Percentiles rank a stretch among this genome's conserved stretches.
Evolutionary conservation across 2,329 filamentous ascomycete species (phyloP).

Genomic region (Xylariaceae sp.): DNA sequence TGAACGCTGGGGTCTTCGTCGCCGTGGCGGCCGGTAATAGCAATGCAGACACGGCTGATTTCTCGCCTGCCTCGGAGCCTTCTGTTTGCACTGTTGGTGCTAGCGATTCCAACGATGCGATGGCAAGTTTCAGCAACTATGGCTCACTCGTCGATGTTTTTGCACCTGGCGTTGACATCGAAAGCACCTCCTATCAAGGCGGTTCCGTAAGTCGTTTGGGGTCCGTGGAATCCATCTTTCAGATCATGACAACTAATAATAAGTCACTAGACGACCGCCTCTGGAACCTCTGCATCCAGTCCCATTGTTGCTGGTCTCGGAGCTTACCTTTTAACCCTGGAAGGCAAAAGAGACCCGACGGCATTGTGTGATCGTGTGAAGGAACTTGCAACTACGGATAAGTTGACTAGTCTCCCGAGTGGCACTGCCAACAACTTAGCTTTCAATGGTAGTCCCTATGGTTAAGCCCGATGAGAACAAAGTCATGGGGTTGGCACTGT

Average conservation of each 20-base stretch:
- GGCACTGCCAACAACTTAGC: constrained; percentile 41
- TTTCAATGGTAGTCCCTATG: constrained; percentile 36
- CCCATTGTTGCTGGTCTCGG: constrained; percentile 65
- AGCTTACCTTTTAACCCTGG: constrained; percentile 55
- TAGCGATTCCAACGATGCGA: constrained; percentile 42
- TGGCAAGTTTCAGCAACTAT: constrained; percentile 53
- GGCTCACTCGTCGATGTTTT: constrained; percentile 49
- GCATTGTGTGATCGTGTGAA: constrained; percentile 47
- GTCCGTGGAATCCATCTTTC: too few species aligned
- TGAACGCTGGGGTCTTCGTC: constrained; percentile 50
- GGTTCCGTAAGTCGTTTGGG: too few species aligned
- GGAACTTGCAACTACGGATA: constrained; percentile 43
- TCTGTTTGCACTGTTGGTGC: constrained; percentile 58
- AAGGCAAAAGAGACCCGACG: constrained; percentile 44
- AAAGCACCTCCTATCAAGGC: constrained; percentile 46
- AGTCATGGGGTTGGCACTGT: too few species aligned
- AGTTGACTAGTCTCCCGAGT: constrained; percentile 41
- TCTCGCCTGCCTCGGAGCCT: constrained; percentile 52
- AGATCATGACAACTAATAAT: too few species aligned
- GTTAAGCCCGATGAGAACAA: too few species aligned
- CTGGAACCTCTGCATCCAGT: constrained; percentile 64
- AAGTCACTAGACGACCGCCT: constrained; percentile 48
- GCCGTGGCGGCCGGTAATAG: constrained; percentile 60
- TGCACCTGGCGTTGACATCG: constrained; percentile 45
- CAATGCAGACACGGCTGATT: constrained; percentile 42